Base-by-base conservation (phyloP, 768 basidiomycete species). In the Suillus plorans region DNA sequence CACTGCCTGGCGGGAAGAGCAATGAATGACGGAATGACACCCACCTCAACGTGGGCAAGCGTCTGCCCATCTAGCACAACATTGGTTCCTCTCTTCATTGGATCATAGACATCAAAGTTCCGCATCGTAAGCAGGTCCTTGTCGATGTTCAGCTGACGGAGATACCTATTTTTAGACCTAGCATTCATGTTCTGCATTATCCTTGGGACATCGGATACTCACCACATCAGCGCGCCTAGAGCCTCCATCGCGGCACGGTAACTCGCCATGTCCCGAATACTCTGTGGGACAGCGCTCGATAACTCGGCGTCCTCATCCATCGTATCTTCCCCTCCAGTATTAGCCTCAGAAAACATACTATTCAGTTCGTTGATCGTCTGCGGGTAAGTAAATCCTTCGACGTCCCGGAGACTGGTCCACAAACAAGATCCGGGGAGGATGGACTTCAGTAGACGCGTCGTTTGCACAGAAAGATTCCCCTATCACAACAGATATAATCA, bases 61-160 rank as follows among this genome's bases (percentile, higher is more conserved):
- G 95, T 96, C 74, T 98, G 95, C 3, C 97, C 97, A 75, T 99
- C 96, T 50, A 99, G 82, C 0, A 92, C 84, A 63, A 99, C 78
- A 34, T 89, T 92, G 72, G 89, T 83, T n/a, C 95, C 95, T 66
- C 85, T 84, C 73, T 91, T 89, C 86, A 98, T 94, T 0, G 97
- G 97, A 76, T 98, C 95, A 72, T 97, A 97, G 45, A 97, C 83
- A 69, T 98, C 96, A 84, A 99, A 99, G 73, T 99, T 99, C 79
- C 88, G 91, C 90, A 97, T 95, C 62, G 89, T 92, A 71, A 99
- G 76, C 63, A 99, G 88, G 68, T 98, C 96, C 73, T 94, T 92
- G 79, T 96, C 97, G 67, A 99, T 94, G 72, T 99, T 99, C 47
- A 99, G 84, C 66, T 94, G 92, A 44, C 91, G 88, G 16, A 99